These are phyloP conservation scores for Backusella tarrabulga DNA, from an alignment of 192 early-diverging fungal genomes.

Conservation along the genomic window DNA sequence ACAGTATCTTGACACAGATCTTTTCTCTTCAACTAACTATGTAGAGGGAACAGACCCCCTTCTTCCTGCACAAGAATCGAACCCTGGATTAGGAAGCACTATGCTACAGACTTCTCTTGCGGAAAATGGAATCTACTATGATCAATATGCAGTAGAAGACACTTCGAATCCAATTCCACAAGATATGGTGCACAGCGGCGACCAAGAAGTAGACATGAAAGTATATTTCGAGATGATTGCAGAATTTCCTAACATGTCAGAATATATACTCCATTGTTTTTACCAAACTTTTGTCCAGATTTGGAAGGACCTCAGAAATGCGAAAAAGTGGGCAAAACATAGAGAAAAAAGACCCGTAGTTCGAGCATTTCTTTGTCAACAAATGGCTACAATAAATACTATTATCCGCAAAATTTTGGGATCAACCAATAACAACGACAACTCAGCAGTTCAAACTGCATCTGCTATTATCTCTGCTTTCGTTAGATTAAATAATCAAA, in stretches of 20 bases:
- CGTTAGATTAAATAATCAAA: background rate
- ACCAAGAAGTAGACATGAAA: background rate
- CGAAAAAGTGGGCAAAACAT: slow-evolving; percentile 1
- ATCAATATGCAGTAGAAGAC: too few relatives aligned
- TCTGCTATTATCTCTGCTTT: background rate
- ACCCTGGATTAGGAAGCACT: background rate
- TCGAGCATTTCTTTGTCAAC: background rate
- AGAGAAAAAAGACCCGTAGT: background rate
- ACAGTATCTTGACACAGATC: background rate
- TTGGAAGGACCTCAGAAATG: slow-evolving; percentile 9
- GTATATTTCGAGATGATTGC: background rate
- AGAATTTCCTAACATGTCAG: background rate
- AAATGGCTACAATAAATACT: background rate
- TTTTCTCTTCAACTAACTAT: background rate
- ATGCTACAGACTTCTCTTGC: background rate
- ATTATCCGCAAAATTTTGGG: too few relatives aligned
- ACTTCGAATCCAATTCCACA: background rate
- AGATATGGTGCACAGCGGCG: background rate
- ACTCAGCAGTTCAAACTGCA: too few relatives aligned
- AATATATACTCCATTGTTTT: background rate
- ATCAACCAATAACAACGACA: too few relatives aligned
- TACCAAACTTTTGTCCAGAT: background rate
- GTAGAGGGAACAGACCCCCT: background rate
- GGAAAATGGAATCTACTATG: background rate
- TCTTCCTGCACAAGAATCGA: background rate